A percentile compares a stretch with the other conserved stretches of the same genome.
These are phyloP conservation scores for Cinnamomum micranthum DNA, from an alignment of 164 flowering plant species.

Conservation along the genomic window DNA sequence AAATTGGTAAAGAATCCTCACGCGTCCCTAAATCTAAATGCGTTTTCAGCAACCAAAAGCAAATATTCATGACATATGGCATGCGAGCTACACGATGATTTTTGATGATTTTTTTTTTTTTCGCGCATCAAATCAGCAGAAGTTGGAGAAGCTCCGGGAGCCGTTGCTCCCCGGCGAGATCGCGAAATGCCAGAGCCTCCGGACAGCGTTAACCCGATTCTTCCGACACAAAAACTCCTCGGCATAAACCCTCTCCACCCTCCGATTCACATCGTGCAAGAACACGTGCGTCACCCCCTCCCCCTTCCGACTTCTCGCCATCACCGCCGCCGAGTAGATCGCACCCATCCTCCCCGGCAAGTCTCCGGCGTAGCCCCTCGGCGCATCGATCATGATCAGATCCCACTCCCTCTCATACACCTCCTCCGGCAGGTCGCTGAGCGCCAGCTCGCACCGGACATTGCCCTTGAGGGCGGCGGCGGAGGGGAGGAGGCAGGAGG, in stretches of 20 bases:
- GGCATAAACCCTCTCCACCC: slow-evolving; percentile 59
- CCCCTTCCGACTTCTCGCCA: slow-evolving; percentile 53
- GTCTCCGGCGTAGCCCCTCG: slow-evolving; percentile 44
- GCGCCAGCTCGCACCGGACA: slow-evolving; percentile 43
- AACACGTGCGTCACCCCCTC: slow-evolving; percentile 71
- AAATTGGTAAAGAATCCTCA: no score
- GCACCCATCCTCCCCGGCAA: slow-evolving; percentile 79
- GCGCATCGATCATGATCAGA: slow-evolving; percentile 83
- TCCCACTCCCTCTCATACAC: slow-evolving; percentile 80
- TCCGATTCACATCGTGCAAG: slow-evolving; percentile 69
- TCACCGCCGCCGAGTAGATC: slow-evolving; percentile 67
- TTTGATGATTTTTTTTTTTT: no score
- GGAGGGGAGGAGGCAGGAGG: slow-evolving; percentile 26
- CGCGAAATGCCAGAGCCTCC: slow-evolving; percentile 68
- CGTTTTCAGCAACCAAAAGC: no score
- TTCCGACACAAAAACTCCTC: slow-evolving; percentile 61
- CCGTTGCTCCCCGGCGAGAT: slow-evolving; percentile 35
- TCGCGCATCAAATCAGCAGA: slow-evolving; percentile 8
- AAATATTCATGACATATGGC: no score
- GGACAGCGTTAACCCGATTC: slow-evolving; percentile 40
- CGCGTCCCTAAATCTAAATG: no score
- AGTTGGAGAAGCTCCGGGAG: background rate
- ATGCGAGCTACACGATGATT: no score
- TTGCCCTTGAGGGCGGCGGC: slow-evolving; percentile 34
- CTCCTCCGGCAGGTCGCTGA: slow-evolving; percentile 44